Conservation (phyloP, 371 early-diverging fungal genomes). For the Rhizopus microsporus region DNA sequence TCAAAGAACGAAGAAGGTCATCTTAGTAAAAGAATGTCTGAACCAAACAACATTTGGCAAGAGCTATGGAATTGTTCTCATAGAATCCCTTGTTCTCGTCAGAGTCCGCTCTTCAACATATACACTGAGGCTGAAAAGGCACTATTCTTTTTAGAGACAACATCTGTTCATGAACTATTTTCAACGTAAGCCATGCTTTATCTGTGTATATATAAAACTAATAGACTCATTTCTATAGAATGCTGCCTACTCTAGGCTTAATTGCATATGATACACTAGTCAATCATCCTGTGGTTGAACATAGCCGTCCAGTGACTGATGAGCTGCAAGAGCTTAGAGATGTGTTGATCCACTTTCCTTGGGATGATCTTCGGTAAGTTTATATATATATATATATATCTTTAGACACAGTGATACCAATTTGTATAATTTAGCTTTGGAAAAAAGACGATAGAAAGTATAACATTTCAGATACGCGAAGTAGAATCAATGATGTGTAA, state of each 20-base stretch:
- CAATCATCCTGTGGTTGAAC: constrained; percentile 61
- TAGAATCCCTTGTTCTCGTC: constrained; percentile 69
- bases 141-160: constrained; percentile 71
- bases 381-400: constrained; percentile 1
- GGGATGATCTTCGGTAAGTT: constrained; percentile 54
- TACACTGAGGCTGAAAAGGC: constrained; percentile 75
- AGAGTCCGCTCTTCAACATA: constrained; percentile 81
- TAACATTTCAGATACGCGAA: constrained; percentile 55
- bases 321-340: constrained; percentile 49
- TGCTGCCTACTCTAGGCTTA: constrained; percentile 74
- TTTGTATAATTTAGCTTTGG: constrained; percentile 29
- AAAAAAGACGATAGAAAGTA: constrained; percentile 38
- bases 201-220: background rate
- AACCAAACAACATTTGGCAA: constrained; percentile 83
- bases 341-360: constrained; percentile 47
- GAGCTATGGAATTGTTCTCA: constrained; percentile 79
- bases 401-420: background rate
- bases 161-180: constrained; percentile 68
- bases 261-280: constrained; percentile 77
- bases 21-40: constrained; percentile 81
- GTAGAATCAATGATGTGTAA: constrained; percentile 64
- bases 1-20: constrained; percentile 33
- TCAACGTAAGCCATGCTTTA: constrained; percentile 48
- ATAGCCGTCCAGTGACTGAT: constrained; percentile 46
- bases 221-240: constrained; percentile 26